Base-by-base conservation (phyloP, 768 basidiomycete genomes). In the Suillus cothurnatus region DNA sequence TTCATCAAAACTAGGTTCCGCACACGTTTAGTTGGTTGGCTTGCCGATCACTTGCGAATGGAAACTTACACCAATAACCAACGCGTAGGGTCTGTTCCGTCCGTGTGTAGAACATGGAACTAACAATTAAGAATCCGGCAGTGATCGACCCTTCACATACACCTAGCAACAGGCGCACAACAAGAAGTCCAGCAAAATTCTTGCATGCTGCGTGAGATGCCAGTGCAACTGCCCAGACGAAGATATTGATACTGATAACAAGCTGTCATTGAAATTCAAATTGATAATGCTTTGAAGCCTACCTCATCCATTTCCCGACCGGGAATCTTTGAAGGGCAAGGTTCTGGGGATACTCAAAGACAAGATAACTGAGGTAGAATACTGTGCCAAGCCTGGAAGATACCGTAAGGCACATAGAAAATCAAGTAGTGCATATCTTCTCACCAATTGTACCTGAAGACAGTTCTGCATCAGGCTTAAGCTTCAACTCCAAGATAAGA, bases 231-330 rank as follows among this genome's bases (percentile, higher is more conserved):
- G 80, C 83, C 89, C 89, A 90, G 2, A 85, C 68, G 55, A 83
- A 80, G 66, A 90, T 88, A 71, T 90, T 90, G 56, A 85, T 62
- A 67, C 87, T 89, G 65, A 43, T 38, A n/a, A n/a, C 17, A 41
- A 6, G 11, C 6, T n/a, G 31, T 53, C 61, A 41, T 61, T 38
- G 12, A 55, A 15, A 43, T 19, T 38, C 55, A 19, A 57, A n/a
- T 53, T n/a, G 38, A 36, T 23, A 28, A 36, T 7, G 41, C 26
- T 41, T 36, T 7, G 28, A 28, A 15, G 63, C 76, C 21, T 68
- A 86, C 88, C 87, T 88, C 86, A 90, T 88, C 88, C 88, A 90
- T 80, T 86, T 89, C 7, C 85, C 88, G n/a, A 90, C 88, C 0
- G 87, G 88, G 67, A 88, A 89, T 21, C 82, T 79, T 65, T 90